Percentiles rank a stretch among this genome's conserved stretches.
Conservation (phyloP, 495 filamentous ascomycete genomes). For the Melanomma pulvis-pyrius region DNA sequence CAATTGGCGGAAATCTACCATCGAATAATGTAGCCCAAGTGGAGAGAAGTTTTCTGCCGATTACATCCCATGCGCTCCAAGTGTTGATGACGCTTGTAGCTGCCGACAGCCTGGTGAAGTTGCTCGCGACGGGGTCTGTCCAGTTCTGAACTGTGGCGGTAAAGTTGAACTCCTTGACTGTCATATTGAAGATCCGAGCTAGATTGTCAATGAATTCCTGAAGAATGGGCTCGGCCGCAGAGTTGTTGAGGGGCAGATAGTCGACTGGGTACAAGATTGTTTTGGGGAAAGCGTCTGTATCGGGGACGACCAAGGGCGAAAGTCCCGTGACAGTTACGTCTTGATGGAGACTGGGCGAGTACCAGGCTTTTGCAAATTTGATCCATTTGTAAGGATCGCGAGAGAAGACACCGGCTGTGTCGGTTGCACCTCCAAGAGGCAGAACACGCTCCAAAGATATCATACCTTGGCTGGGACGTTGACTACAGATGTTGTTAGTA, state of each 20-base stretch:
- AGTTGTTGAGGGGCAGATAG: constrained; percentile 47
- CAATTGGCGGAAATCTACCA: constrained; percentile 47
- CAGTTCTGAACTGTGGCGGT: constrained; percentile 39
- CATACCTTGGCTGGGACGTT: constrained; percentile 41
- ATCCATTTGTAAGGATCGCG: constrained; percentile 46
- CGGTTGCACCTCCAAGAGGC: constrained; percentile 38
- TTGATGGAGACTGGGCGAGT: constrained; percentile 44
- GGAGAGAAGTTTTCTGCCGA: constrained; percentile 40
- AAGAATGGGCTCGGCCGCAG: constrained; percentile 44
- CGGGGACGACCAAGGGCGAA: constrained; percentile 41
- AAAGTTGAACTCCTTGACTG: constrained; percentile 40
- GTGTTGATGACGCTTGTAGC: constrained; percentile 36
- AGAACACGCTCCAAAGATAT: constrained; percentile 39
- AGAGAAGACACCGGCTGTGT: constrained; percentile 46
- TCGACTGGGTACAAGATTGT: constrained; percentile 46
- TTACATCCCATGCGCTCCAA: constrained; percentile 30
- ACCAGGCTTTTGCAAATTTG: constrained; percentile 49
- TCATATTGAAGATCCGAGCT: constrained; percentile 39
- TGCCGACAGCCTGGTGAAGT: constrained; percentile 23
- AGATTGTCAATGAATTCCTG: constrained; percentile 52
- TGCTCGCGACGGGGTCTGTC: constrained; percentile 30
- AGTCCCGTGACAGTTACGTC: constrained; percentile 43
- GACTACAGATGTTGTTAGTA: constrained; percentile 1
- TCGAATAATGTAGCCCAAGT: constrained; percentile 42
- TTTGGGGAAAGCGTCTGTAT: constrained; percentile 44